Percentiles rank a stretch among this genome's conserved stretches.
Evolutionary conservation across 495 filamentous ascomycete species (phyloP).

Genomic region (Parathielavia hyrcaniae): DNA sequence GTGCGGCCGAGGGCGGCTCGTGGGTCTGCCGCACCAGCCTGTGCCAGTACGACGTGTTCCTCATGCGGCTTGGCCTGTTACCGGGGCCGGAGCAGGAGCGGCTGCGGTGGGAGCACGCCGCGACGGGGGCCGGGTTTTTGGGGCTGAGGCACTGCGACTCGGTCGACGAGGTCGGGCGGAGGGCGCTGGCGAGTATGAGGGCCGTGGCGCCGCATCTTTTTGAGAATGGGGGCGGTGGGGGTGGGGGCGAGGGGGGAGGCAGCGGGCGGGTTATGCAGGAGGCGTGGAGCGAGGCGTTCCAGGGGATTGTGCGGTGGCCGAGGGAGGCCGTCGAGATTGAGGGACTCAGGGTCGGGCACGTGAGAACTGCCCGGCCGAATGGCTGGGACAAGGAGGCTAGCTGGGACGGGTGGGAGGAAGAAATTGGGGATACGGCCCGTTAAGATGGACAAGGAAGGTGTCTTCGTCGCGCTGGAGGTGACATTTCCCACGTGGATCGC

Average conservation of each 20-base stretch:
- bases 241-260: no score
- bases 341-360: slow-evolving; percentile 48
- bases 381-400: slow-evolving; percentile 44
- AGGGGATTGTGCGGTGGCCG: slow-evolving; percentile 46
- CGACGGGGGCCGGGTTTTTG: slow-evolving; percentile 53
- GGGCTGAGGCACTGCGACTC: slow-evolving; percentile 61
- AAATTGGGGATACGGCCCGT: slow-evolving; percentile 11
- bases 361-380: slow-evolving; percentile 51
- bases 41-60: slow-evolving; percentile 61
- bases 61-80: slow-evolving; percentile 59
- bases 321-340: slow-evolving; percentile 47
- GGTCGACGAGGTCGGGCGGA: slow-evolving; percentile 64
- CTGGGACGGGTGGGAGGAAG: slow-evolving; percentile 50
- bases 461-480: not conserved
- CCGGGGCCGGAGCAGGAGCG: slow-evolving; percentile 49
- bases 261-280: slow-evolving; percentile 37
- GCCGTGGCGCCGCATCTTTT: slow-evolving; percentile 48
- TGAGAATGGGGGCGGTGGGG: slow-evolving; percentile 15
- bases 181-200: slow-evolving; percentile 58
- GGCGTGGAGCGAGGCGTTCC: slow-evolving; percentile 44
- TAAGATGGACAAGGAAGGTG: not conserved
- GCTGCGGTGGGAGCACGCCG: slow-evolving; percentile 42
- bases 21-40: slow-evolving; percentile 56
- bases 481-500: not conserved
- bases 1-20: slow-evolving; percentile 56